phyloP scores from a whole-genome alignment of 106 monocot species.

The Dioscorea alata region DNA sequence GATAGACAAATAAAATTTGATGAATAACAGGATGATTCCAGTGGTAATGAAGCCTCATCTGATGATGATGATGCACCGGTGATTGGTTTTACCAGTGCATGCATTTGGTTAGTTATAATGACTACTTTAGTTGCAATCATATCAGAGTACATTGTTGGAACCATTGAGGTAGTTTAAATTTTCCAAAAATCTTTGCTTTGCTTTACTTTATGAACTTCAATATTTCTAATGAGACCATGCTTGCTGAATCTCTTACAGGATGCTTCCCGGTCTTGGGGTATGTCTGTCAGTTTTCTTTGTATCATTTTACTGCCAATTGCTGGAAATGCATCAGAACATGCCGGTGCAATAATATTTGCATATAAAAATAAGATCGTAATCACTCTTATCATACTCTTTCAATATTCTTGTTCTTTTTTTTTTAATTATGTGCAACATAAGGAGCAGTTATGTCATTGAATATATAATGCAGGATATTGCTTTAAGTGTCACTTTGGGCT shows the following conservation, averaged over 20 bases:
- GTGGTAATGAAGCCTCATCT: conserved; percentile 13
- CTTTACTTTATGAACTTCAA: too few relatives aligned
- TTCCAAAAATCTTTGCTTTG: too few relatives aligned
- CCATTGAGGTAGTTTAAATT: conserved; percentile 42
- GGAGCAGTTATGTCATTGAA: neutral
- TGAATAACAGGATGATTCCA: neutral
- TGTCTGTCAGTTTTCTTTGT: conserved; percentile 63
- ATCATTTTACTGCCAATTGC: conserved; percentile 72
- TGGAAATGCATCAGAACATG: conserved; percentile 90
- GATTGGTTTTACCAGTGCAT: conserved; percentile 40
- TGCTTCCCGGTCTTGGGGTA: conserved; percentile 51
- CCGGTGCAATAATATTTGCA: conserved; percentile 86
- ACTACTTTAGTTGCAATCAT: conserved; percentile 45
- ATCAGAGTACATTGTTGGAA: conserved; percentile 60
- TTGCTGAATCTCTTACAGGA: conserved; percentile 16
- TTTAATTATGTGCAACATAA: neutral
- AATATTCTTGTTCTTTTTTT: too few relatives aligned
- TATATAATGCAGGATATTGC: conserved; percentile 57
- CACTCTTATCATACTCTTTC: neutral
- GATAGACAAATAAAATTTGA: conserved; percentile 14
- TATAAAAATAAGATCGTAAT: conserved; percentile 79
- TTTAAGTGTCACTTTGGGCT: conserved; percentile 82
- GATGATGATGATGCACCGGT: conserved; percentile 57
- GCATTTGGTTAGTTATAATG: conserved; percentile 56
- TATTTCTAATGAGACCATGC: too few relatives aligned